These are phyloP conservation scores for Aspergillus sclerotioniger DNA, from an alignment of 495 filamentous ascomycete genomes.

Conservation along the genomic window DNA sequence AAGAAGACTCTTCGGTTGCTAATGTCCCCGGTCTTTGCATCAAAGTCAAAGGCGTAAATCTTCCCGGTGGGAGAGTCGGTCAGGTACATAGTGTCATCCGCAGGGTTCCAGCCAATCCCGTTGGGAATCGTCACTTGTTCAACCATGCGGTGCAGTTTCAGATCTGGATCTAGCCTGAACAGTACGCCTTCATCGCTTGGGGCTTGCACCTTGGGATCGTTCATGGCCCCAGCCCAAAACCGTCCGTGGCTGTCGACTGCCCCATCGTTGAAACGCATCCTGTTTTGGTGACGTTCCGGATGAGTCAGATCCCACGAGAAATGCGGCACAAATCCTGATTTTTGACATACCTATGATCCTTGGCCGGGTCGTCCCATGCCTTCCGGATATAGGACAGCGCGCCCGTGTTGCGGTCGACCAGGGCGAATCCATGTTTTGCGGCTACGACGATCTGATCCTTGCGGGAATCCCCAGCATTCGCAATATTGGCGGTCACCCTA, in stretches of 20 bases:
- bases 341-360: slow-evolving; percentile 42
- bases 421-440: slow-evolving; percentile 77
- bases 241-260: slow-evolving; percentile 76
- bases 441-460: slow-evolving; percentile 68
- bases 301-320: slow-evolving; percentile 16
- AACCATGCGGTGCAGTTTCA: slow-evolving; percentile 58
- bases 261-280: slow-evolving; percentile 75
- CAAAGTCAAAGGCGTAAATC: slow-evolving; percentile 76
- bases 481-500: slow-evolving; percentile 78
- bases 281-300: slow-evolving; percentile 23
- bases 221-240: slow-evolving; percentile 91
- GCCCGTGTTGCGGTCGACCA: slow-evolving; percentile 66
- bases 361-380: slow-evolving; percentile 51
- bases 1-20: slow-evolving; percentile 60
- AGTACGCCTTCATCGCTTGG: slow-evolving; percentile 50
- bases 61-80: slow-evolving; percentile 71
- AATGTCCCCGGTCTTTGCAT: slow-evolving; percentile 57
- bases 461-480: slow-evolving; percentile 57
- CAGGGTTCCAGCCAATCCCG: slow-evolving; percentile 69
- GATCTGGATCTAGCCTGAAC: slow-evolving; percentile 63
- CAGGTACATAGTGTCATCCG: slow-evolving; percentile 78
- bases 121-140: slow-evolving; percentile 79
- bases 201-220: slow-evolving; percentile 54
- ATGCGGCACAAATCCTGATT: not conserved
- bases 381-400: slow-evolving; percentile 59